Base-by-base conservation (phyloP, 2,329 filamentous ascomycete species). In the Ceratocystis destructans region DNA sequence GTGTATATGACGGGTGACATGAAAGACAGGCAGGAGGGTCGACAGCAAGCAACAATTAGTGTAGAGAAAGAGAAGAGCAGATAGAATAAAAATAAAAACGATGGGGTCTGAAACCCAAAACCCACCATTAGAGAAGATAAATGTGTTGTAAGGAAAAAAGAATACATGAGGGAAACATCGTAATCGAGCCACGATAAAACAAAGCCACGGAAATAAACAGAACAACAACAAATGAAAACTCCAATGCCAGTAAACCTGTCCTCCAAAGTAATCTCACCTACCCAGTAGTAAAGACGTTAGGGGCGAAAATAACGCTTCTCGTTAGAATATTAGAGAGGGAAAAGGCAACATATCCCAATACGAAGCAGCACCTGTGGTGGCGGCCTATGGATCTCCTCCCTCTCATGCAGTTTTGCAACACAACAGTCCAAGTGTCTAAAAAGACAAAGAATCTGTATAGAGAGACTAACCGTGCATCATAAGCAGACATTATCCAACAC, bases 401-500 rank as follows among this genome's bases (percentile, higher is more conserved):
- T 55, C 20, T 37, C 55, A 31, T 59, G 31, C 55, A 37, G n/a
- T 3, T 4, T 53, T 7, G n/a, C n/a, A n/a, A 22, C 17, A 7
- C n/a, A 8, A 53, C 31, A 59, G 55, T n/a, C 55, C 55, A 20
- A 59, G 25, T 59, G 55, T 59, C 55, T 59, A 8, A 59, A 10
- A 59, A 59, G 55, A 59, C 55, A 59, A 59, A 59, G 55, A 15
- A 31, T 41, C 55, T 17, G 7, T n/a, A 12, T 12, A 37, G 15
- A 59, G 28, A 59, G 55, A 22, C 55, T 10, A n/a, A n/a, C 55
- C 37, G 8, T 12, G 15, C 28, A 59, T 28, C 53, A 7, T 17
- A 5, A 1, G 5, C 7, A 37, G 53, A 4, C 55, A 10, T 59
- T 59, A 59, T n/a, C 55, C 55, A 59, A 59, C 55, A 59, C 79